Evolutionary conservation across 2,329 filamentous ascomycete species (phyloP), one percentile per base, ranked within the genome.

Genomic region (Orbilia quercus): DNA sequence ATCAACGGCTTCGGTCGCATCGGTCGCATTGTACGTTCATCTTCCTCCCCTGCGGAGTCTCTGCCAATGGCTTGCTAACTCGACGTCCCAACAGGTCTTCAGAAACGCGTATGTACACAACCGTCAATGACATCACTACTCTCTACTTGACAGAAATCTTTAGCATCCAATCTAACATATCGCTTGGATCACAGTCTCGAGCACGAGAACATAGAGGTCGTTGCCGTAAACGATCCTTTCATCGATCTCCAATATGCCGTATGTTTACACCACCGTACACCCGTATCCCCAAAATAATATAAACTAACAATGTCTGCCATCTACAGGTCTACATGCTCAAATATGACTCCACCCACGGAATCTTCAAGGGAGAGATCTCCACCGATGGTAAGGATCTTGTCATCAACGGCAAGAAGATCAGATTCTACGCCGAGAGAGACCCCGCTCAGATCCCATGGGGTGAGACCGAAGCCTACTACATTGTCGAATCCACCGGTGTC

Each of bases 151-250:
- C 22, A 25, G 31, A n/a, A 9, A 55, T 25, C 36, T 9, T 18
- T 31, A 31, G 14, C 14, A 2, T 34, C 22, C 44, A 23, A 42
- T 25, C 47, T 58, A 55, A 69, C 57, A 34, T 36, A 42, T 36
- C 66, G 59, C 36, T 50, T 59, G 12, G 12, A 1, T 20, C 34
- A 38, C 66, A 89, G 88, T 80, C 82, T 96, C 82, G 90, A 96
- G 88, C 90, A 94, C 85, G 84, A 87, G 80, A 90, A 96, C 74
- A 91, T 98, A 82, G 87, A 96, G 80, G 87, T 99, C 80, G 92
- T 97, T 80, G 94, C 95, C 80, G 92, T 97, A 85, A 98, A 99
- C 88, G 95, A 98, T 84, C 95, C 95, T 80, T 98, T 99, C 90
- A 98, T 99, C 85, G 93, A 97, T 85, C 88, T 91, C 80, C 85